phyloP scores from a whole-genome alignment of 768 basidiomycete species.

The Mycena belliarum region DNA sequence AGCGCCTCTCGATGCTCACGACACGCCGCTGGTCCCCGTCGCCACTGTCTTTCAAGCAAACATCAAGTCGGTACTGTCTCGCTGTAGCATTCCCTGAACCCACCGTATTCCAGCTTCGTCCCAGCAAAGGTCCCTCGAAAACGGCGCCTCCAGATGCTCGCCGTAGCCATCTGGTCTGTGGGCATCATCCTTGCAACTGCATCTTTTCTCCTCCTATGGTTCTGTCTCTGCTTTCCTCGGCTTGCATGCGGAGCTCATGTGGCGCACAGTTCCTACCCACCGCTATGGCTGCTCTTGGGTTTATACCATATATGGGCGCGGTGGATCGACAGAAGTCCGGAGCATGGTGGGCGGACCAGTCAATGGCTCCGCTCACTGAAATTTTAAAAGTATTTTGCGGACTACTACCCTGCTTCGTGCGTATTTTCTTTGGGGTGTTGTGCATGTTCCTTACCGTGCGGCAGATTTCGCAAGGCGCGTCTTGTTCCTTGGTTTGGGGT shows the following conservation, averaged over 20 bases:
- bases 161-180: constrained; percentile 88
- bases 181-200: constrained; percentile 66
- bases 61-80: constrained; percentile 58
- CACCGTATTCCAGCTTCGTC: constrained; percentile 59
- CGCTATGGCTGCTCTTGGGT: constrained; percentile 82
- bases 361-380: constrained; percentile 69
- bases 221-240: too few species aligned
- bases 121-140: constrained; percentile 85
- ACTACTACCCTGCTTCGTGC: constrained; percentile 88
- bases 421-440: constrained; percentile 36
- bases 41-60: constrained; percentile 63
- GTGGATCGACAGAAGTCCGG: constrained; percentile 76
- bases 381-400: constrained; percentile 90
- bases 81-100: neutral
- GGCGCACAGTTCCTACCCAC: constrained; percentile 75
- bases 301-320: constrained; percentile 79
- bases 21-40: constrained; percentile 62
- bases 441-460: too few species aligned
- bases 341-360: constrained; percentile 68
- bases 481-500: constrained; percentile 1
- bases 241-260: neutral
- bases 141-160: constrained; percentile 85
- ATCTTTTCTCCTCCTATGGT: too few species aligned
- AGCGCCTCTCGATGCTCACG: constrained; percentile 58
- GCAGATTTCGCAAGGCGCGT: constrained; percentile 55